phyloP scores from a whole-genome alignment of 179 eudicot species.

The Drosera spatulata region DNA sequence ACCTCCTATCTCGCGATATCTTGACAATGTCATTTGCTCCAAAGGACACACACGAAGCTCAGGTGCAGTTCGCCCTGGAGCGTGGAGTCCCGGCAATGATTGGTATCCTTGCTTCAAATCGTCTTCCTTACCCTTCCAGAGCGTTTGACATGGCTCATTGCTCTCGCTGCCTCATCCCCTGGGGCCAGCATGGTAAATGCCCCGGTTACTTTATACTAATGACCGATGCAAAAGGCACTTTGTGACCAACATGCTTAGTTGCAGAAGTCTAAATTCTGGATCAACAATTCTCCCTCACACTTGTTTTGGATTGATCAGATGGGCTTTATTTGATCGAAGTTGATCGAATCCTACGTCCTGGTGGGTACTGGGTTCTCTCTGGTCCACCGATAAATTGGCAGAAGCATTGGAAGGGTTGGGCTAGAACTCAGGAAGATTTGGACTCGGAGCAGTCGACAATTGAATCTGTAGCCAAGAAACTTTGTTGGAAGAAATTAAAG shows the following conservation, averaged over 20 bases:
- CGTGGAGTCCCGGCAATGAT: constrained; percentile 80
- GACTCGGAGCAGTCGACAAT: constrained; percentile 43
- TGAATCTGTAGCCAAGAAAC: constrained; percentile 52
- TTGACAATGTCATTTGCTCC: constrained; percentile 82
- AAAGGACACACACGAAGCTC: constrained; percentile 84
- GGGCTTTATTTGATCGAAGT: constrained; percentile 72
- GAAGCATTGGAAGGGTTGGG: constrained; percentile 62
- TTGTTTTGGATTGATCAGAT: constrained; percentile 22
- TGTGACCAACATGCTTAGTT: background rate
- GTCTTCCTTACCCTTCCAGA: constrained; percentile 64
- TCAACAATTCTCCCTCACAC: background rate
- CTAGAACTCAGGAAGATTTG: constrained; percentile 40
- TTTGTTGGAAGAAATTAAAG: constrained; percentile 72
- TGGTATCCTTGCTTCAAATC: constrained; percentile 56
- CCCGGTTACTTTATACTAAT: background rate
- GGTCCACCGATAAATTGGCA: constrained; percentile 91
- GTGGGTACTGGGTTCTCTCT: constrained; percentile 85
- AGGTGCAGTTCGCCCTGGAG: constrained; percentile 85
- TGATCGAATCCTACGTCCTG: constrained; percentile 65
- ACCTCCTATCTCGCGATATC: constrained; percentile 55
- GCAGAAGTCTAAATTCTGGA: background rate
- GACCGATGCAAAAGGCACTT: background rate
- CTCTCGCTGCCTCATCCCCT: constrained; percentile 91
- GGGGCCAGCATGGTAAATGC: constrained; percentile 50
- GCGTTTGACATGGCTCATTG: constrained; percentile 48